Conservation (phyloP, 371 early-diverging fungal species). For the Circinella minor region DNA sequence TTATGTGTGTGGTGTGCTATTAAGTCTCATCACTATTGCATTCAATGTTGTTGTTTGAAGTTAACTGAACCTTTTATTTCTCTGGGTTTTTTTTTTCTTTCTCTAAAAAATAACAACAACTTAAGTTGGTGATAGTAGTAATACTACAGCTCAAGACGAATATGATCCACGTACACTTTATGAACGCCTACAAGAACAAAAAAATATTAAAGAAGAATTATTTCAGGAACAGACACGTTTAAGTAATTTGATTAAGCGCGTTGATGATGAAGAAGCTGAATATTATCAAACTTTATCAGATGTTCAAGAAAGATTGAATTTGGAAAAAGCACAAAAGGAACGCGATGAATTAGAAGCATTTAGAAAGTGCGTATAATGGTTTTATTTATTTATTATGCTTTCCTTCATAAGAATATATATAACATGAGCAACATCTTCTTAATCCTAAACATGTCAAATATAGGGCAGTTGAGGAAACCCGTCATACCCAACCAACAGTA, state of each 20-base stretch:
- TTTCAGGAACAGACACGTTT: slow-evolving; percentile 71
- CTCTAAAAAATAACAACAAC: slow-evolving; percentile 8
- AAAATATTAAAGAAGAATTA: slow-evolving; percentile 66
- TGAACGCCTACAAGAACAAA: slow-evolving; percentile 81
- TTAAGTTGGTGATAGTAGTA: slow-evolving; percentile 16
- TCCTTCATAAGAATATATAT: not conserved
- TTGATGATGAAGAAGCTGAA: slow-evolving; percentile 80
- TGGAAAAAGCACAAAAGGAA: slow-evolving; percentile 58
- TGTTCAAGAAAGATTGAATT: slow-evolving; percentile 58
- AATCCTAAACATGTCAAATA: no score
- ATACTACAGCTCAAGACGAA: slow-evolving; percentile 36
- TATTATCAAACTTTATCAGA: slow-evolving; percentile 68
- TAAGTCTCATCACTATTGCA: not conserved
- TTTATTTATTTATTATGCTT: not conserved
- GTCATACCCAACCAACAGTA: not conserved
- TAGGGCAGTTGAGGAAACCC: slow-evolving; percentile 30
- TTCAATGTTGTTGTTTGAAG: no score
- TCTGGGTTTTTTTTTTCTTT: no score
- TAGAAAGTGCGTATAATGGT: slow-evolving; percentile 44
- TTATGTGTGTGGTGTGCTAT: not conserved
- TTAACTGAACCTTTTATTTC: not conserved
- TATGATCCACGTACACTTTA: slow-evolving; percentile 85
- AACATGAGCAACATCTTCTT: no score
- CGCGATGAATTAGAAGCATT: slow-evolving; percentile 65
- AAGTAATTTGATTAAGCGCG: slow-evolving; percentile 73